These are phyloP conservation scores for Colletotrichum lindemuthianum DNA, from an alignment of 2,329 filamentous ascomycete genomes.

Conservation along the genomic window DNA sequence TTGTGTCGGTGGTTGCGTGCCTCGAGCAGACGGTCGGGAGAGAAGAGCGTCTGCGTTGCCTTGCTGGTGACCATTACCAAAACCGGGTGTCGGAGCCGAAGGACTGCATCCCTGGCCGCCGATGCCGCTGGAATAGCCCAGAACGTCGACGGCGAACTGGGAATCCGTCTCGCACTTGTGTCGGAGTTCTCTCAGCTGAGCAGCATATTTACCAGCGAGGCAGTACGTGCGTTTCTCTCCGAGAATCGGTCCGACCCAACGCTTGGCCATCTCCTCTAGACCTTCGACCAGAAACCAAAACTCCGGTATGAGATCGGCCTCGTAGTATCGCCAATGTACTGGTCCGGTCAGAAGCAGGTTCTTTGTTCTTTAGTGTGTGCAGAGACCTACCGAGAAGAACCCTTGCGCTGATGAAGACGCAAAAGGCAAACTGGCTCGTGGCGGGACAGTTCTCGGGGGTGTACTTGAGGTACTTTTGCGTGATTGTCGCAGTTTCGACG, in stretches of 20 bases:
- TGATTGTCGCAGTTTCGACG: slow-evolving; percentile 56
- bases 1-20: not conserved
- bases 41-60: slow-evolving; percentile 21
- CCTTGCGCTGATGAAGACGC: slow-evolving; percentile 56
- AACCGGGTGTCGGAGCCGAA: slow-evolving; percentile 15
- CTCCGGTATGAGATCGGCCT: slow-evolving; percentile 36
- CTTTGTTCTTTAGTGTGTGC: too few relatives aligned
- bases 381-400: slow-evolving; percentile 46
- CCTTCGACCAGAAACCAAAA: slow-evolving; percentile 44
- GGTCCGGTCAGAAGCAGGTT: not conserved
- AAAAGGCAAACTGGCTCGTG: slow-evolving; percentile 55
- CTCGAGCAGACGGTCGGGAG: not conserved
- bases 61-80: slow-evolving; percentile 27
- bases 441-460: slow-evolving; percentile 42
- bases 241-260: slow-evolving; percentile 40
- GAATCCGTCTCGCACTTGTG: slow-evolving; percentile 30
- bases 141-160: slow-evolving; percentile 33
- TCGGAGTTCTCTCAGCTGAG: slow-evolving; percentile 35
- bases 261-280: slow-evolving; percentile 44
- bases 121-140: slow-evolving; percentile 36
- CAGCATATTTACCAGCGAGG: slow-evolving; percentile 39
- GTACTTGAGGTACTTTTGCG: slow-evolving; percentile 55
- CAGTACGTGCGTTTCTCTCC: slow-evolving; percentile 18
- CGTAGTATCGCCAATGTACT: slow-evolving; percentile 45
- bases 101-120: slow-evolving; percentile 25